Base-by-base conservation (phyloP, 1,284 basidiomycete genomes). In the Wallemia hederae region DNA sequence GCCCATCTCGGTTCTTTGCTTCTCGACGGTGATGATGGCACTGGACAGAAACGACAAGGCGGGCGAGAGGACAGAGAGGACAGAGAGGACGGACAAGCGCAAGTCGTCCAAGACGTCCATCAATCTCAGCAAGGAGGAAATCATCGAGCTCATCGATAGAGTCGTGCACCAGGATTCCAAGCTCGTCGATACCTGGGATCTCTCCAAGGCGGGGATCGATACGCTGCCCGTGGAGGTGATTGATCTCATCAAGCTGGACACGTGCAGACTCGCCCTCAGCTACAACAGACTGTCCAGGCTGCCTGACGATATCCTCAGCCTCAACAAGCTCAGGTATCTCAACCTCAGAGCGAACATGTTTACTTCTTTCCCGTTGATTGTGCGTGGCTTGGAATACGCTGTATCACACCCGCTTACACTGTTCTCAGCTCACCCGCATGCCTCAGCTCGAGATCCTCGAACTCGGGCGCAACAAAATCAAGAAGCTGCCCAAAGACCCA, bases 401-500 rank as follows among this genome's bases (percentile, higher is more conserved):
- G n/a, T n/a, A 33, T 9, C 31, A 33, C 22, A 27, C 17, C n/a
- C 55, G 27, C 24, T 24, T 24, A 31, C 33, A 7, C 28, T 15
- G 29, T n/a, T 24, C 19, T 7, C 65, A 94, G 89, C 76, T 96
- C 60, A 85, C 84, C 60, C 73, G 80, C 24, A 82, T 98, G 74
- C 80, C 84, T 3, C 81, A 83, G 2, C 76, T 98, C 63, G 91
- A 98, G 72, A 94, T 92, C 62, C 74, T 98, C 63, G 92, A 98
- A 70, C 78, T 98, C 59, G 90, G 87, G 65, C 81, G 87, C 65
- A 98, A 98, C 74, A 88, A 83, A 72, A 80, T 98, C 67, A 80
- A 79, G 66, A 73, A 76, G 59, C 73, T 97, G 33, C 92, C 92
- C 9, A 73, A 78, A 1, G 75, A 80, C 62, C 85, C 91, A 1